phyloP scores from a whole-genome alignment of 257 asterid genomes.

The Jacaranda mimosifolia region DNA sequence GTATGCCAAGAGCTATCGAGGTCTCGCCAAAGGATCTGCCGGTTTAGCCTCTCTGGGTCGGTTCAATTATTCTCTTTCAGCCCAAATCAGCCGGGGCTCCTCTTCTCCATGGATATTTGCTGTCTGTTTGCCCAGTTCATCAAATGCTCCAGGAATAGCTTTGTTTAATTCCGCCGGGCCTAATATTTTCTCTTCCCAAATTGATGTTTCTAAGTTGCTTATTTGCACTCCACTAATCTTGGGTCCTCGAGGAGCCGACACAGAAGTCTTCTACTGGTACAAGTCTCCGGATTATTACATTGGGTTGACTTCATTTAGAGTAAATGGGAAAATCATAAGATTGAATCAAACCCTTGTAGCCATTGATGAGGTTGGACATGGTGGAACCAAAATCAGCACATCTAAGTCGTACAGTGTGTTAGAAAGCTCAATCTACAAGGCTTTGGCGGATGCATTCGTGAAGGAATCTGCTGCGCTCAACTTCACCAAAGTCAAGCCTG shows the following conservation, averaged over 20 bases:
- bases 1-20: constrained; percentile 32
- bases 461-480: constrained; percentile 36
- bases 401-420: constrained; percentile 38
- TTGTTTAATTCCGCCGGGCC: constrained; percentile 45
- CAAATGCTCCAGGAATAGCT: constrained; percentile 36
- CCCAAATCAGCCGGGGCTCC: constrained; percentile 42
- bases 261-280: constrained; percentile 26
- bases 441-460: constrained; percentile 33
- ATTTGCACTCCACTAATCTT: constrained; percentile 42
- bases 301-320: constrained; percentile 39
- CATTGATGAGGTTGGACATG: constrained; percentile 38
- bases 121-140: constrained; percentile 42
- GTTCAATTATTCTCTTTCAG: constrained; percentile 47
- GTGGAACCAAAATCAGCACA: constrained; percentile 44
- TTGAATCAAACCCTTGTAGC: constrained; percentile 37
- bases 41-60: constrained; percentile 55
- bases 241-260: constrained; percentile 34
- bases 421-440: constrained; percentile 39
- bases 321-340: constrained; percentile 29
- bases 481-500: constrained; percentile 27
- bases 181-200: constrained; percentile 35
- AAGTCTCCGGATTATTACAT: constrained; percentile 50
- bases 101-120: constrained; percentile 45
- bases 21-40: constrained; percentile 43
- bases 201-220: constrained; percentile 38